Conservation (phyloP, 1,139 yeast species). For the Taphrina confusa region DNA sequence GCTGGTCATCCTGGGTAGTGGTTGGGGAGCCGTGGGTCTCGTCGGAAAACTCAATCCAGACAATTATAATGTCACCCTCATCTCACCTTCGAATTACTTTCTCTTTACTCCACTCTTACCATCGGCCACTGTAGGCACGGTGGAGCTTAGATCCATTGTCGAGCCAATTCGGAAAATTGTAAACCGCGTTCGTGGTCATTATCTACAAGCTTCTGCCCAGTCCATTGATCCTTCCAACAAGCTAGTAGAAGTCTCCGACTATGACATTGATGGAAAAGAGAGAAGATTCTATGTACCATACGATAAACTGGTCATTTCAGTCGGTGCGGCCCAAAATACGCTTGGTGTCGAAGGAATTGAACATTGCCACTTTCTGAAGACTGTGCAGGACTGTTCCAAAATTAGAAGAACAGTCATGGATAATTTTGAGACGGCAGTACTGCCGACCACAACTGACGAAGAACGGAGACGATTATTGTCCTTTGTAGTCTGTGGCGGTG, state of each 20-base stretch:
- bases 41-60: conserved; percentile 83
- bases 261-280: conserved; percentile 56
- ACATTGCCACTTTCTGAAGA: conserved; percentile 59
- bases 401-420: conserved; percentile 57
- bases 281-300: conserved; percentile 62
- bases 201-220: conserved; percentile 89
- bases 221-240: conserved; percentile 70
- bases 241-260: conserved; percentile 59
- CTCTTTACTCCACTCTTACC: conserved; percentile 87
- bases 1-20: conserved; percentile 84
- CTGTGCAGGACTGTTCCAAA: conserved; percentile 62
- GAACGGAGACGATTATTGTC: conserved; percentile 61
- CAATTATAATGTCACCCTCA: conserved; percentile 80
- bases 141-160: conserved; percentile 81
- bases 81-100: conserved; percentile 93
- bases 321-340: conserved; percentile 64
- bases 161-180: conserved; percentile 62
- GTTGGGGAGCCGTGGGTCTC: conserved; percentile 78
- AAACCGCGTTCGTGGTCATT: conserved; percentile 75
- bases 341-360: conserved; percentile 67
- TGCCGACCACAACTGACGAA: conserved; percentile 49
- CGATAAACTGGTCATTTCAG: conserved; percentile 64
- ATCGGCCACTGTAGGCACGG: conserved; percentile 89
- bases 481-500: conserved; percentile 70
- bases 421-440: conserved; percentile 41